Base-by-base conservation (phyloP, 2,329 filamentous ascomycete genomes). In the Dactylellina cionopaga region DNA sequence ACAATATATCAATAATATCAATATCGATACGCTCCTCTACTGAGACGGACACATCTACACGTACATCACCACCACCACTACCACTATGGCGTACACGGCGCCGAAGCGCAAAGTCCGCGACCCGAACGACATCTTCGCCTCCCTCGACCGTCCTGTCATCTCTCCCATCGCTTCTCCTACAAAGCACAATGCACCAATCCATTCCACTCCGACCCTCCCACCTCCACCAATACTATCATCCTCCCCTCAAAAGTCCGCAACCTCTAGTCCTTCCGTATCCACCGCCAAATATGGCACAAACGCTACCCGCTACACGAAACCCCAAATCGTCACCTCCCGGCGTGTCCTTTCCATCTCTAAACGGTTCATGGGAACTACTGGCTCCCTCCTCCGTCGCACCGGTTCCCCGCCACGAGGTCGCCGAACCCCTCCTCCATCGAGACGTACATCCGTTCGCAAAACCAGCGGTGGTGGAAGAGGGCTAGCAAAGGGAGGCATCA, bases 381-480 rank as follows among this genome's bases (percentile, higher is more conserved):
- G 68, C 15, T 72, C 68, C 43, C 59, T 72, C 9, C 54, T 72
- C 31, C 68, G 68, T 17, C 68, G 68, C 35, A 59, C 25, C 13
- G 68, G 68, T 41, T 72, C 68, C 17, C 68, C 68, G n/a, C 68
- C 68, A n/a, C 51, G 59, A 17, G 68, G 68, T 6, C 68, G 68
- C 10, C 68, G 68, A 35, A 65, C 68, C n/a, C 59, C 68, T 25
- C 68, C 68, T 17, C 68, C 68, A 19, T n/a, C n/a, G n/a, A 59
- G 68, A 10, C 44, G 59, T 15, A 41, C 46, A 13, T 72, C 68
- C 3, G 52, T 51, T 33, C 68, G 68, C 22, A 72, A 72, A 62
- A 46, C 51, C 13, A 71, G 65, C 27, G 56, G 29, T 31, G 59
- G 68, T 10, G 25, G 37, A 33, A n/a, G n/a, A n/a, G n/a, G n/a